Base-by-base conservation (phyloP, 139 green algal species). In the Volvox reticuliferus region DNA sequence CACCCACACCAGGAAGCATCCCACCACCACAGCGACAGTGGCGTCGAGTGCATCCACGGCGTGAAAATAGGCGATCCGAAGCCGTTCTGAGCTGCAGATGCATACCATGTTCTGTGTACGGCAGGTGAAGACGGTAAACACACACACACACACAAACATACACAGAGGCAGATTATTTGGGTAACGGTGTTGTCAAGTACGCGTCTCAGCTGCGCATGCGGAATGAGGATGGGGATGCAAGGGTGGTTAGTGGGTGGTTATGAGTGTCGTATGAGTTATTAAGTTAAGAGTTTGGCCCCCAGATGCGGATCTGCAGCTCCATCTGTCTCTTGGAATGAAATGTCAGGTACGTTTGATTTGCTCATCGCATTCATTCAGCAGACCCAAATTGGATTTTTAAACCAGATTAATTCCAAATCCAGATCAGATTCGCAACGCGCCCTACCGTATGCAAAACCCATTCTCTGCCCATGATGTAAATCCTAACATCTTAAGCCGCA, bases 1-100 rank as follows among this genome's bases (percentile, higher is more conserved):
- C 21, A 63, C 69, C 85, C 85, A 90, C 68, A 90, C 50, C 2
- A 90, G 13, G 85, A 90, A 90, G 16, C 69, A 82, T 16, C 85
- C 85, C 2, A 67, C 85, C 44, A 90, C 73, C 36, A 63, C 32
- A 13, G 73, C 22, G 16, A 37, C 2, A 69, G 76, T 26, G 44
- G 68, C 85, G 1, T 83, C 12, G 16, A 37, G 1, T 0, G 69
- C 85, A 0, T 62, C 5, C 75, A 61, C 0, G 14, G 32, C 14
- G 75, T 55, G 26, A 1, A n/a, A 1, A 20, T 9, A 55, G 1
- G 32, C 32, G 1, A 35, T 28, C 32, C 30, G 12, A 18, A 81
- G 32, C 6, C 30, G 2, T n/a, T 55, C 33, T 1, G 32, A 19
- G 32, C 32, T 35, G 75, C 75, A 81, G 75, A 81, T 81, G 33